A percentile compares a stretch with the other conserved stretches of the same genome.
phyloP scores from a whole-genome alignment of 2,329 filamentous ascomycete species.

The Stachybotrys elegans region DNA sequence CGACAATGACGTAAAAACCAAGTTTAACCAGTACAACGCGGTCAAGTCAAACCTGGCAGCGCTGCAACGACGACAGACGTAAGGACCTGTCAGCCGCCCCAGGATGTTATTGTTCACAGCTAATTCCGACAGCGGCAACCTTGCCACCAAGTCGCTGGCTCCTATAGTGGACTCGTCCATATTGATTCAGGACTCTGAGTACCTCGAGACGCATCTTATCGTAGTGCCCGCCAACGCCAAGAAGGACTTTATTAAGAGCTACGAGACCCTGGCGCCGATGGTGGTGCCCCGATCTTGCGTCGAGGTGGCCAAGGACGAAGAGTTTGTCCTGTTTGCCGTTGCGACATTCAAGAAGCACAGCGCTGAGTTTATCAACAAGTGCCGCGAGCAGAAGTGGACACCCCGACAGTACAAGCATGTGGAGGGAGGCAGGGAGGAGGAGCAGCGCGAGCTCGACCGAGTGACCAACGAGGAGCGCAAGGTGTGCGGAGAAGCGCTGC shows the following conservation, averaged over 20 bases:
- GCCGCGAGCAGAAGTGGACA: conserved; percentile 88
- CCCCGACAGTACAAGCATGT: conserved; percentile 92
- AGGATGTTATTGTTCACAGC: not conserved
- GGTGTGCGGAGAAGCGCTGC: conserved; percentile 85
- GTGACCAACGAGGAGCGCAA: conserved; percentile 82
- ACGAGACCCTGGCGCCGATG: conserved; percentile 86
- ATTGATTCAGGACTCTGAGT: conserved; percentile 86
- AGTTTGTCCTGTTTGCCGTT: conserved; percentile 83
- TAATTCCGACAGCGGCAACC: conserved; percentile 63
- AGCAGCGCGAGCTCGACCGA: conserved; percentile 79
- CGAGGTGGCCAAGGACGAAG: conserved; percentile 78
- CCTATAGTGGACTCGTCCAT: conserved; percentile 77
- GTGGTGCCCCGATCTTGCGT: conserved; percentile 85
- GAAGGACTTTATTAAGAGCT: conserved; percentile 84
- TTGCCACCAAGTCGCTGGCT: conserved; percentile 89
- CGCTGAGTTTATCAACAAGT: conserved; percentile 85
- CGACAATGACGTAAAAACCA: conserved; percentile 92
- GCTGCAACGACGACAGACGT: conserved; percentile 86
- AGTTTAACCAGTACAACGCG: conserved; percentile 90
- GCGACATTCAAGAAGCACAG: conserved; percentile 92
- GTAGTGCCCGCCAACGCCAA: conserved; percentile 75
- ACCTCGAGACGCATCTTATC: conserved; percentile 91
- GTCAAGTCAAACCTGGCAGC: conserved; percentile 79
- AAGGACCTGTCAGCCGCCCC: conserved; percentile 21
- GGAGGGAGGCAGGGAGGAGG: conserved; percentile 83